A percentile compares a stretch with the other conserved stretches of the same genome.
Conservation (phyloP, 164 flowering plant species). For the Vitis rotundifolia region DNA sequence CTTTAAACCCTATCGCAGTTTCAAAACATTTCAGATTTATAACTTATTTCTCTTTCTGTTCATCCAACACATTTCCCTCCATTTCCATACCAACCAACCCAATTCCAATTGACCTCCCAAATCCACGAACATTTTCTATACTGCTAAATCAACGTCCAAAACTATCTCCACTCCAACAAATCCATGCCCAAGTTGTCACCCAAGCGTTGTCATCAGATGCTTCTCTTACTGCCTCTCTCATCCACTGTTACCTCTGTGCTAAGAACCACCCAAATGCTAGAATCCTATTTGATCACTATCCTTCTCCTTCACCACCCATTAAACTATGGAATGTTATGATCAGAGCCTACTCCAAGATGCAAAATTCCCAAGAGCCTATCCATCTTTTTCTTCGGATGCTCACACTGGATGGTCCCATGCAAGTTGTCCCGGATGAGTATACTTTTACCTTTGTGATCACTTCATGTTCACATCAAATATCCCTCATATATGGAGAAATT, state of each 20-base stretch:
- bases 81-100: constrained; percentile 1
- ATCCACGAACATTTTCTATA: constrained; percentile 17
- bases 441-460: constrained; percentile 52
- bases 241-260: constrained; percentile 37
- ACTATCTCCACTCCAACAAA: constrained; percentile 36
- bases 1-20: not conserved
- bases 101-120: not conserved
- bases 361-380: constrained; percentile 24
- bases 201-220: constrained; percentile 14
- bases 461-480: constrained; percentile 36
- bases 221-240: constrained; percentile 31
- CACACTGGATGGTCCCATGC: not conserved
- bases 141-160: constrained; percentile 33
- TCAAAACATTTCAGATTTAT: constrained; percentile 9
- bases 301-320: constrained; percentile 29
- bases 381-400: constrained; percentile 38
- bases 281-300: constrained; percentile 34
- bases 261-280: constrained; percentile 30
- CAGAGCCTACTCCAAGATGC: constrained; percentile 40
- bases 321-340: constrained; percentile 53
- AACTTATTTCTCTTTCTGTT: not conserved
- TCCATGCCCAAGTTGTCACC: constrained; percentile 50
- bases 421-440: constrained; percentile 49
- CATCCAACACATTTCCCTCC: constrained; percentile 16
- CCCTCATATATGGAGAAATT: constrained; percentile 22